Evolutionary conservation across 768 basidiomycete genomes (phyloP).

Genomic region (Favolaschia claudopus): DNA sequence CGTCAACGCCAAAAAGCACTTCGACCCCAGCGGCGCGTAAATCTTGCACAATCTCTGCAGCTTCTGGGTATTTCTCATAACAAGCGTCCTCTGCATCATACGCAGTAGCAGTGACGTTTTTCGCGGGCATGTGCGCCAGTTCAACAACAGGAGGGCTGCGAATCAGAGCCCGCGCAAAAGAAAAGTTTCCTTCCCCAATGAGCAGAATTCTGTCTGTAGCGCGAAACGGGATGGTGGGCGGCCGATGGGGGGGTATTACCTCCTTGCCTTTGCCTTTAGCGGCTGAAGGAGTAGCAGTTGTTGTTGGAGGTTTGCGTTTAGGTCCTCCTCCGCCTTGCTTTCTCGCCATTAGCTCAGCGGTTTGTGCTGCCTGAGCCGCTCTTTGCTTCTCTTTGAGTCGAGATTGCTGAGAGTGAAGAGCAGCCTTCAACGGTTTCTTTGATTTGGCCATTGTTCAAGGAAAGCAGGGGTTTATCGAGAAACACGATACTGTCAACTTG

Average conservation of each 20-base stretch:
- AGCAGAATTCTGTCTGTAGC: constrained; percentile 74
- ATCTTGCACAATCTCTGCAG: constrained; percentile 60
- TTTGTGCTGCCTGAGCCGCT: constrained; percentile 56
- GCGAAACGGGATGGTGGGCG: constrained; percentile 69
- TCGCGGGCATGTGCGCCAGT: constrained; percentile 61
- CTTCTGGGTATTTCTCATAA: constrained; percentile 83
- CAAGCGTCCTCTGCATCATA: constrained; percentile 84
- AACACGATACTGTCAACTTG: not conserved
- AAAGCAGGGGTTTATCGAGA: not conserved
- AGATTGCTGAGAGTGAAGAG: constrained; percentile 74
- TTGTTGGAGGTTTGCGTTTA: constrained; percentile 28
- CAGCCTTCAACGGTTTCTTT: constrained; percentile 69
- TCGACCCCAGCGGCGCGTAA: constrained; percentile 67
- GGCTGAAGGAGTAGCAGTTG: too few relatives aligned
- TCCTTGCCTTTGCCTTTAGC: constrained; percentile 48
- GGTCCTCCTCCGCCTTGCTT: constrained; percentile 33
- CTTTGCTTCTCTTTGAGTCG: constrained; percentile 70
- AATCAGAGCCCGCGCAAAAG: constrained; percentile 82
- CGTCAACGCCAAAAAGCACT: constrained; percentile 86
- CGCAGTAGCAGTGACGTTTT: constrained; percentile 84
- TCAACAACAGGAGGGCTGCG: constrained; percentile 50
- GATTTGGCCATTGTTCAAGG: constrained; percentile 48
- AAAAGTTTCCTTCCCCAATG: constrained; percentile 96
- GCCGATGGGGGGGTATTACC: constrained; percentile 30
- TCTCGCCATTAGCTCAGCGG: constrained; percentile 56